Evolutionary conservation across 2,329 filamentous ascomycete species (phyloP).

Genomic region (Trichoderma lentiforme): DNA sequence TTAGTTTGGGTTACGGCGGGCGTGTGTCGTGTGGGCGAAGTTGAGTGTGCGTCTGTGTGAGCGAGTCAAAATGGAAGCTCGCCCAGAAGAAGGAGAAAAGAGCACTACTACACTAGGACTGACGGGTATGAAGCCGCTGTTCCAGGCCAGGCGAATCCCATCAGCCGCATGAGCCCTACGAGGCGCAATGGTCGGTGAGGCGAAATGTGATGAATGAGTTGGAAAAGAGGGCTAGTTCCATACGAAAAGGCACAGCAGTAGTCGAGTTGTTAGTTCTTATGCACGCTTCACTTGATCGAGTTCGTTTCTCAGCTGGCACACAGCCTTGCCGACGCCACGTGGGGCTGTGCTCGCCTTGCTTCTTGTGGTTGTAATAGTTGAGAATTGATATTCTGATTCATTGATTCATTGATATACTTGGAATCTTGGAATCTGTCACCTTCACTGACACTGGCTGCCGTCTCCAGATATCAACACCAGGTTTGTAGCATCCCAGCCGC

Average conservation of each 20-base stretch:
- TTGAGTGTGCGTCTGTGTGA: background rate
- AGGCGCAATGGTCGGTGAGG: background rate
- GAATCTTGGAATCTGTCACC: background rate
- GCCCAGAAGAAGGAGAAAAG: background rate
- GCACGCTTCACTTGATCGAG: background rate
- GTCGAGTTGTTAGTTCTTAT: background rate
- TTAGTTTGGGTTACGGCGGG: background rate
- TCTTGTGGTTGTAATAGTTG: background rate
- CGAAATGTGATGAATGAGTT: background rate
- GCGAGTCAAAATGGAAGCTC: background rate
- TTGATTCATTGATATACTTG: too few species aligned
- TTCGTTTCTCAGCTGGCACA: conserved; percentile 1
- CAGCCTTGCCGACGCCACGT: conserved; percentile 10
- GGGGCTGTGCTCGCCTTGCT: background rate
- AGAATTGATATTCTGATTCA: background rate
- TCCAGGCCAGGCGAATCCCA: background rate
- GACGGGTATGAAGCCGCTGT: background rate
- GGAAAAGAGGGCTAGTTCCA: background rate
- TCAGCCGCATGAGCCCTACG: background rate
- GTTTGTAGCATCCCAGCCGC: background rate
- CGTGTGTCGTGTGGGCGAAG: background rate
- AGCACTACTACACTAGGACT: background rate
- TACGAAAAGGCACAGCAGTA: background rate
- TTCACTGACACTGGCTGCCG: background rate
- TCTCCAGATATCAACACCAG: background rate